Base-by-base conservation (phyloP, 2,329 filamentous ascomycete genomes). In the Amauroascus verrucosus region DNA sequence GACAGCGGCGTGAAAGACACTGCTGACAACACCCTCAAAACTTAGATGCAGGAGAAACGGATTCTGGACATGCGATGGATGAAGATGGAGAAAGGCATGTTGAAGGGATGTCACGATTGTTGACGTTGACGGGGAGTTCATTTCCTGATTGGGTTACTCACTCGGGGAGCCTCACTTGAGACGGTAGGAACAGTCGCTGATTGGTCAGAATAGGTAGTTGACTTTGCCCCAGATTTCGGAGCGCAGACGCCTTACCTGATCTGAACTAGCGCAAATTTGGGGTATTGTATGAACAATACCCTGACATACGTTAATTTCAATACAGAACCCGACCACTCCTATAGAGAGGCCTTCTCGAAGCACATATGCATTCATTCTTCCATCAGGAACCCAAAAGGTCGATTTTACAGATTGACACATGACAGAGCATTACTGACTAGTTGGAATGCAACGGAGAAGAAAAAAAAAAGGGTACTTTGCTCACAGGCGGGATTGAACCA, bases 41-140 rank as follows among this genome's bases (percentile, higher is more conserved):
- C 35, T 16, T 5, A 5, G 35, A 38, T 2, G 6, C 35, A 16
- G 5, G 8, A 8, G 7, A 9, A 32, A 16, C 18, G 5, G 26
- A 16, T 20, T 16, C 9, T 2, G 30, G n/a, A 16, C 3, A 11
- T 9, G 16, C 32, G 33, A 4, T 16, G 20, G 18, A 24, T 40
- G 38, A 35, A 16, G 24, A 48, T 38, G 48, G 18, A 24, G 47
- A 40, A 44, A 5, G 9, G 16, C 26, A 37, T 18, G n/a, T 11
- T 51, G 6, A 13, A 49, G 22, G 18, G 20, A 43, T 22, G 20
- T 24, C 22, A 9, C 13, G 8, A 3, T 20, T 20, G 48, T 51
- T 35, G 48, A 44, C 24, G 38, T 51, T 51, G 48, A 41, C 26
- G 37, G 48, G 48, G n/a, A 51, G 48, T 51, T 50, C n/a, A 50